Percentiles rank a stretch among this genome's conserved stretches.
These are phyloP conservation scores for bread wheat (Triticum aestivum) DNA, from an alignment of 176 grass and related monocot species.

Conservation along the genomic window DNA sequence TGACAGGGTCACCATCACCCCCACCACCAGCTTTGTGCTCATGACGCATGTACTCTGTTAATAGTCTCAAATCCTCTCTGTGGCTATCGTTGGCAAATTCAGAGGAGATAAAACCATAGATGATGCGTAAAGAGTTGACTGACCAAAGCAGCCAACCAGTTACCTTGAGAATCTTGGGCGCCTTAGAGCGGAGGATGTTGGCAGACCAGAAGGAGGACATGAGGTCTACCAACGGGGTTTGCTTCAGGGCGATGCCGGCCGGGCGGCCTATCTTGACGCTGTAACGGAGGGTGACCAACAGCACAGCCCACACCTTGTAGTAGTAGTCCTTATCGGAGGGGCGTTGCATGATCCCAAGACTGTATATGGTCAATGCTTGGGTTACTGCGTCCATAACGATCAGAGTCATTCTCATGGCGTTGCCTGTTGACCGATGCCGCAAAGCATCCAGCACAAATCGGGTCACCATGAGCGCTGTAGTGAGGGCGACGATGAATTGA, in stretches of 20 bases:
- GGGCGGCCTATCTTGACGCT: background rate
- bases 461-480: too few species aligned
- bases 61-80: background rate
- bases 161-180: too few species aligned
- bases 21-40: background rate
- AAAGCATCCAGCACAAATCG: too few species aligned
- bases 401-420: too few species aligned
- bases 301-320: constrained; percentile 7
- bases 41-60: constrained; percentile 11
- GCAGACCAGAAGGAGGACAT: too few species aligned
- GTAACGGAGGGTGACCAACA: background rate
- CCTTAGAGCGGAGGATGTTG: too few species aligned
- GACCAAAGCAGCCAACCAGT: constrained; percentile 7
- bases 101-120: background rate
- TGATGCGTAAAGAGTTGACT: background rate
- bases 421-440: too few species aligned
- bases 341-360: background rate
- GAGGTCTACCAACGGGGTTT: background rate
- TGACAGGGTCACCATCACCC: background rate
- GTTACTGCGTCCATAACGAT: background rate
- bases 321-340: background rate
- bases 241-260: background rate
- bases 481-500: too few species aligned
- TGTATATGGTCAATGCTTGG: background rate
- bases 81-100: background rate